Evolutionary conservation across 495 filamentous ascomycete genomes (phyloP), one percentile per base, ranked within the genome.

Genomic region (Entonaema liquescens): DNA sequence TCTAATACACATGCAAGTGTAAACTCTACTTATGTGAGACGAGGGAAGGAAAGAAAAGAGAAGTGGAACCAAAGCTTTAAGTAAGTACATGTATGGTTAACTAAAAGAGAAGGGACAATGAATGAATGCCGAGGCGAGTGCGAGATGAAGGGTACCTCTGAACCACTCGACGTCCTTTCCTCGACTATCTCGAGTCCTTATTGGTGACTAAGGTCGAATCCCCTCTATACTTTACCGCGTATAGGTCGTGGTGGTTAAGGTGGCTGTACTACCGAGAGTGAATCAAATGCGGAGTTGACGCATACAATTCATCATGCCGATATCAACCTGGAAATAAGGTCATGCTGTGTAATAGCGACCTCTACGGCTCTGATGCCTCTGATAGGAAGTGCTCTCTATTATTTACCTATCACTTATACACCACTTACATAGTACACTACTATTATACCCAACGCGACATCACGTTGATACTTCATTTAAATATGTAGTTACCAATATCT

Each of bases 231-330:
- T 23, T 19, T 59, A 38, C 35, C 23, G 29, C 54, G 62, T 63
- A 68, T 64, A 61, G 25, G 11, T 65, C 17, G 28, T 63, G 55
- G 49, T 52, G 38, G 53, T 64, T 67, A 67, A 59, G 17, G 17
- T 5, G 5, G 19, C 12, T 21, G 57, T 33, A 67, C 60, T 68
- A 72, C 70, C 70, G 70, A 65, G 65, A 53, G 44, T n/a, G 21
- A 49, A 65, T 55, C 61, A 33, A 66, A 58, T 73, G 70, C 70
- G 65, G 70, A 66, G 70, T 65, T 53, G 64, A 53, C 70, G 60
- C 64, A 72, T 59, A 59, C 33, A 40, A 44, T 68, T 54, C 64
- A 68, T 72, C 70, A 72, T 72, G 29, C 47, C 53, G 17, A 56
- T 49, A 56, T 68, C 64, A 50, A 58, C 67, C 60, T 33, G 29